These are phyloP conservation scores for Cystobasidium onofrii DNA, from an alignment of 768 basidiomycete species.

Conservation along the genomic window DNA sequence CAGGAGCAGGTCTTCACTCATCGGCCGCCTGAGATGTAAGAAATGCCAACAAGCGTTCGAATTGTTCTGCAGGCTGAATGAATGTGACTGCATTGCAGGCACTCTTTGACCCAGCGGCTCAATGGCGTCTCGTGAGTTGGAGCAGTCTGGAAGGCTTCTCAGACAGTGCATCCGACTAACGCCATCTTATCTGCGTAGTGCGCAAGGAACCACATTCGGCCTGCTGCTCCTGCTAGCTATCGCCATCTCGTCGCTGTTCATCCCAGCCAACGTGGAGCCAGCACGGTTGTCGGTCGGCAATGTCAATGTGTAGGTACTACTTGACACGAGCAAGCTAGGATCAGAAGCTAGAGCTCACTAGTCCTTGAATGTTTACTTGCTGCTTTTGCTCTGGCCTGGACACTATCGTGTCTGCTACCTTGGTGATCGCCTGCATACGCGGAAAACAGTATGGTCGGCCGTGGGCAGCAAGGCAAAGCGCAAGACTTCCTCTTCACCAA, in stretches of 20 bases:
- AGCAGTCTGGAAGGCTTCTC: background rate
- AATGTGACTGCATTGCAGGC: background rate
- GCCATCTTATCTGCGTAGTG: too few species aligned
- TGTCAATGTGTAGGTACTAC: conserved; percentile 68
- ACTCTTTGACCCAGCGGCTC: background rate
- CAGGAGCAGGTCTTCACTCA: too few species aligned
- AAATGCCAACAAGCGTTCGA: too few species aligned
- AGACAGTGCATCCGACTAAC: too few species aligned
- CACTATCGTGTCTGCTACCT: background rate
- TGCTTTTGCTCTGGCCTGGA: background rate
- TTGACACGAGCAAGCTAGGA: too few species aligned
- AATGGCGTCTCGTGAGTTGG: conserved; percentile 14
- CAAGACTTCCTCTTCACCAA: conserved; percentile 72
- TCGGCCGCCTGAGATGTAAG: too few species aligned
- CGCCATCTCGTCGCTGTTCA: conserved; percentile 37
- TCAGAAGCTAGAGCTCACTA: too few species aligned
- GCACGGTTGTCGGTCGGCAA: conserved; percentile 54
- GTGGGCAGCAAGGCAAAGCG: conserved; percentile 47
- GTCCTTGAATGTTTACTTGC: background rate
- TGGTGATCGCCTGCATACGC: background rate
- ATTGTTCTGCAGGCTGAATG: background rate
- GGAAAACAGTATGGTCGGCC: conserved; percentile 27
- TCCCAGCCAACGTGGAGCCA: conserved; percentile 51
- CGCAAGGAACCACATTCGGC: conserved; percentile 60
- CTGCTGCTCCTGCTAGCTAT: conserved; percentile 46